phyloP scores from a whole-genome alignment of 2,329 filamentous ascomycete species.

The Fusarium dlaminii region DNA sequence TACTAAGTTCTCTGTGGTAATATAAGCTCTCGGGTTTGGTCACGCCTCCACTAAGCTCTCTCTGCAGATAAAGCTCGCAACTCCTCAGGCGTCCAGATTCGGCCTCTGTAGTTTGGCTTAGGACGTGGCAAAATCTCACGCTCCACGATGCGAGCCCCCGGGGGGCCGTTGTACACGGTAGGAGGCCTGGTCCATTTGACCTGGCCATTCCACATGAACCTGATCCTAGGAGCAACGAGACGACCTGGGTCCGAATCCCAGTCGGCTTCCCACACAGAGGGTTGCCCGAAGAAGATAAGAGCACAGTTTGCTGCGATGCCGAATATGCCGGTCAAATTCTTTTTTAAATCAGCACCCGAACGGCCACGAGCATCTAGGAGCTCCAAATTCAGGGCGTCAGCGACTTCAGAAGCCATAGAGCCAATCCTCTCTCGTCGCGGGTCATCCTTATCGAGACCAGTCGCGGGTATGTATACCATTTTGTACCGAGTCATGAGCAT shows the following conservation, averaged over 20 bases:
- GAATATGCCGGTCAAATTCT: not conserved
- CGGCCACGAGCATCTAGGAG: not conserved
- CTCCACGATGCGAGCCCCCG: not conserved
- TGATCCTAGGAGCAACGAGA: not conserved
- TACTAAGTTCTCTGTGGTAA: not conserved
- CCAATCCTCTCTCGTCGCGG: not conserved
- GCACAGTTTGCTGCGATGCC: not conserved
- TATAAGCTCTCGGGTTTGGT: no score
- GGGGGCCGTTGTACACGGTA: not conserved
- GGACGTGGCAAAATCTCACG: not conserved
- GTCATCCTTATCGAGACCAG: not conserved
- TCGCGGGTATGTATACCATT: not conserved
- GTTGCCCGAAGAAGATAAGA: not conserved
- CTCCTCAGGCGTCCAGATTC: not conserved
- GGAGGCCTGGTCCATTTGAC: not conserved
- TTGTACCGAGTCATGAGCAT: not conserved
- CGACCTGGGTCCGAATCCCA: not conserved
- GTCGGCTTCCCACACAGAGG: not conserved
- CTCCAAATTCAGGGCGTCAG: not conserved
- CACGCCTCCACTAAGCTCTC: no score
- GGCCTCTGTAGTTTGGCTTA: not conserved
- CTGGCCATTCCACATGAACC: not conserved
- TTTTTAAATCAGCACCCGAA: not conserved
- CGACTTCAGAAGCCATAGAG: not conserved
- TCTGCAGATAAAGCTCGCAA: not conserved